These are phyloP conservation scores for Debaryomyces maramus DNA, from an alignment of 805 yeast species.

Conservation along the genomic window DNA sequence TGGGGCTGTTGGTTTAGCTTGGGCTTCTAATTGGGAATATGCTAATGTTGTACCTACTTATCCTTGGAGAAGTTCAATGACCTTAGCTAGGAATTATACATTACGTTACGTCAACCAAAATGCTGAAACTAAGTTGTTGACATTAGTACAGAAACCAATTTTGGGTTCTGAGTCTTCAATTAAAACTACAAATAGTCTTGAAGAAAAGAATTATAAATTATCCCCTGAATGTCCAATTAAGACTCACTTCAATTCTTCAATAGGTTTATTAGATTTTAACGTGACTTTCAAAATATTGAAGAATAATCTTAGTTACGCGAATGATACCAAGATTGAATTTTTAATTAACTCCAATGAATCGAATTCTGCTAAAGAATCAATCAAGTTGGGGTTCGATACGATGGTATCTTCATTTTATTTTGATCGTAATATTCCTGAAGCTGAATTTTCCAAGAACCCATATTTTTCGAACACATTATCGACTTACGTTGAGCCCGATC, in stretches of 20 bases:
- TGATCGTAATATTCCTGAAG: constrained; percentile 23
- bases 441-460: constrained; percentile 19
- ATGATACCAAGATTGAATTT: constrained; percentile 16
- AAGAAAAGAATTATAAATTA: background rate
- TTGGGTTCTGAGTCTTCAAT: constrained; percentile 7
- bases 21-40: constrained; percentile 48
- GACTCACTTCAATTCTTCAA: constrained; percentile 6
- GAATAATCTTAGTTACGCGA: constrained; percentile 4
- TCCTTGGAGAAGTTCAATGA: constrained; percentile 37
- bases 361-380: constrained; percentile 15
- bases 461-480: constrained; percentile 25
- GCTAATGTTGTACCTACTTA: constrained; percentile 34
- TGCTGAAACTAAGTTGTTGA: constrained; percentile 19
- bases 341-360: constrained; percentile 11
- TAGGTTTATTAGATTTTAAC: constrained; percentile 24
- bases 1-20: constrained; percentile 35
- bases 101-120: constrained; percentile 23
- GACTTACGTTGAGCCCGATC: constrained; percentile 19
- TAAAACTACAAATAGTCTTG: background rate
- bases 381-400: constrained; percentile 25
- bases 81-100: constrained; percentile 29
- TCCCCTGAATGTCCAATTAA: constrained; percentile 4
- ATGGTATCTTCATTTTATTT: constrained; percentile 21
- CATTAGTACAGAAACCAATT: constrained; percentile 24
- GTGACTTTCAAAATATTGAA: constrained; percentile 18